A percentile compares a stretch with the other conserved stretches of the same genome.
Evolutionary conservation across 352 stramenopile species (phyloP).

Genomic region (Phytophthora sojae): DNA sequence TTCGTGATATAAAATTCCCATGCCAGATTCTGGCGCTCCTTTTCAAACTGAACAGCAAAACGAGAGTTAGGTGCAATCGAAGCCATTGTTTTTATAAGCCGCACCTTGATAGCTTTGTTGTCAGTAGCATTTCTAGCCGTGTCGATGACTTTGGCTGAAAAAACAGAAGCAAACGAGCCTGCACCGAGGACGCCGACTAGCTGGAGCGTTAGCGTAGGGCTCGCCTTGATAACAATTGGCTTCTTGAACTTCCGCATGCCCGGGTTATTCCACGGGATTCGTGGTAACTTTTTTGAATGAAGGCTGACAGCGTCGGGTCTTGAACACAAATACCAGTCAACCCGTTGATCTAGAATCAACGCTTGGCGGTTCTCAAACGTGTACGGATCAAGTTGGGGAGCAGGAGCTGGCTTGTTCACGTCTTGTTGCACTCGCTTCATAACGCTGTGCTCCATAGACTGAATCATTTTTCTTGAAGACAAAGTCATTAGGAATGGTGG

Average conservation of each 20-base stretch:
- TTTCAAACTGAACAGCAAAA: conserved; percentile 63
- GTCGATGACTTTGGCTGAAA: conserved; percentile 56
- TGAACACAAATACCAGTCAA: conserved; percentile 57
- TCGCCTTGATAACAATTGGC: conserved; percentile 45
- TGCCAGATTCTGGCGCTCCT: conserved; percentile 65
- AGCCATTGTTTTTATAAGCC: conserved; percentile 2
- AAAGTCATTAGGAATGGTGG: conserved; percentile 26
- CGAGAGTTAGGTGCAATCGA: conserved; percentile 8
- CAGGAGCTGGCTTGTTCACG: background rate
- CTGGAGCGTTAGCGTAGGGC: conserved; percentile 43
- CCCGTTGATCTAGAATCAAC: conserved; percentile 50
- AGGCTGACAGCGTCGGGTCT: conserved; percentile 56
- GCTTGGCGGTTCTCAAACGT: conserved; percentile 50
- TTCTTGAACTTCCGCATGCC: conserved; percentile 69
- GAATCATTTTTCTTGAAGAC: conserved; percentile 27
- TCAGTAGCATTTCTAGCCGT: conserved; percentile 22
- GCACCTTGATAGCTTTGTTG: conserved; percentile 76
- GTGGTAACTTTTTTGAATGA: conserved; percentile 60
- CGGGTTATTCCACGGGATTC: conserved; percentile 51
- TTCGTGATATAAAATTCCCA: conserved; percentile 86
- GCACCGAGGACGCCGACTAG: conserved; percentile 70
- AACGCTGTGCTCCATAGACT: conserved; percentile 1
- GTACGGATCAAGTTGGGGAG: conserved; percentile 61
- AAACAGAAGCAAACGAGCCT: conserved; percentile 81
- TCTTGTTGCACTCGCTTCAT: background rate